Percentiles rank a stretch among this genome's conserved stretches.
Conservation (phyloP, 306 rosid genomes). For the Casuarina cunninghamiana region DNA sequence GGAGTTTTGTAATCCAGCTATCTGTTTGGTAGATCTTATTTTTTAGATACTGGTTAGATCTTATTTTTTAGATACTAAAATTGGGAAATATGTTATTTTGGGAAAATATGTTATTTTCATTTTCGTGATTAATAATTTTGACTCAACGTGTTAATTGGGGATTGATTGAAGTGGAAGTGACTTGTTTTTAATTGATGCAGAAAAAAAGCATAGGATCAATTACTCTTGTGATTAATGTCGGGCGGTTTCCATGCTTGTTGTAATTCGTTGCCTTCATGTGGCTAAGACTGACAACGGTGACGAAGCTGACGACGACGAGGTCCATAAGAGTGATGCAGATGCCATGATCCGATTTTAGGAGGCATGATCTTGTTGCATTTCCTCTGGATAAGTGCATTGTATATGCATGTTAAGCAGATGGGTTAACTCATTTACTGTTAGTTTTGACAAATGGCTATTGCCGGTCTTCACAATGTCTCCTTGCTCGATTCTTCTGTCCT, state of each 20-base stretch:
- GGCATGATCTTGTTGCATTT: constrained; percentile 34
- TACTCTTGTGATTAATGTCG: constrained; percentile 20
- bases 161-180: constrained; percentile 3
- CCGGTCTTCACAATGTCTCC: constrained; percentile 74
- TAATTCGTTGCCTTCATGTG: constrained; percentile 26
- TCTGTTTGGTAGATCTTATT: constrained; percentile 1
- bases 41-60: background rate
- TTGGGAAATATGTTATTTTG: background rate
- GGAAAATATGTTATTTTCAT: background rate
- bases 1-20: constrained; percentile 2
- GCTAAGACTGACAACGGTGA: constrained; percentile 21
- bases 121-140: background rate
- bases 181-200: constrained; percentile 37
- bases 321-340: constrained; percentile 22
- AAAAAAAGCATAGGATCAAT: constrained; percentile 25
- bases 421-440: constrained; percentile 35
- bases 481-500: constrained; percentile 70
- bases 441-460: constrained; percentile 69
- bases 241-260: constrained; percentile 15
- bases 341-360: constrained; percentile 36
- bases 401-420: constrained; percentile 51
- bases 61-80: constrained; percentile 4
- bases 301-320: background rate
- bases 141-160: constrained; percentile 1
- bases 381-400: constrained; percentile 35